Conservation (phyloP, 129 eudicot species). For the Gnaphalium uliginosum region DNA sequence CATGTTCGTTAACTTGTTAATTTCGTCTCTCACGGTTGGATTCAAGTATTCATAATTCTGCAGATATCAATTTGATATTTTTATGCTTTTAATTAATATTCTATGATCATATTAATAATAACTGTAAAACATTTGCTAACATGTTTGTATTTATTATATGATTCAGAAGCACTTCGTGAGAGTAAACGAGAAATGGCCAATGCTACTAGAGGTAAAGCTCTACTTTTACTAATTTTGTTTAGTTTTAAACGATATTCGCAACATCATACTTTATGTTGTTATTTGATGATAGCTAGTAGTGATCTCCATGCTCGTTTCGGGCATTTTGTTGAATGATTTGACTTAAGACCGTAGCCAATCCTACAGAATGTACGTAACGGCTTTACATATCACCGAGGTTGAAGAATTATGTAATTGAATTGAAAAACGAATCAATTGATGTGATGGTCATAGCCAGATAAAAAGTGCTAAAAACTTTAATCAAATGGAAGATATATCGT, state of each 20-base stretch:
- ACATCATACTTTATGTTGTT: background rate
- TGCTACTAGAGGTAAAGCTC: conserved; percentile 80
- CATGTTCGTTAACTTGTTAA: conserved; percentile 2
- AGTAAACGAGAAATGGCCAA: conserved; percentile 92
- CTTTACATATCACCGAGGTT: background rate
- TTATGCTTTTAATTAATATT: background rate
- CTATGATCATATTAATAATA: background rate
- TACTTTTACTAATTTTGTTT: background rate
- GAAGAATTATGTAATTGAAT: conserved; percentile 7
- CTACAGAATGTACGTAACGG: conserved; percentile 1
- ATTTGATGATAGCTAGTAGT: background rate
- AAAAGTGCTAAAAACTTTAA: background rate
- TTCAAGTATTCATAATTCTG: conserved; percentile 12
- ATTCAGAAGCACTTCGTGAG: conserved; percentile 86
- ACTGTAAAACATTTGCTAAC: background rate
- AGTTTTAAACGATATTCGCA: background rate
- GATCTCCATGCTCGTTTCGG: background rate
- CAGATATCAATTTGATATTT: background rate
- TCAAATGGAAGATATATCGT: background rate
- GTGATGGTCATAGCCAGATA: background rate
- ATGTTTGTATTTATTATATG: conserved; percentile 12
- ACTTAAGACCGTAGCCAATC: background rate
- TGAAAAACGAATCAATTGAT: background rate
- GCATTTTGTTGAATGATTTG: background rate
- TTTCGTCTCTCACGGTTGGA: conserved; percentile 15